Base-by-base conservation (phyloP, 345 rosid genomes). In the Linum trigynum region DNA sequence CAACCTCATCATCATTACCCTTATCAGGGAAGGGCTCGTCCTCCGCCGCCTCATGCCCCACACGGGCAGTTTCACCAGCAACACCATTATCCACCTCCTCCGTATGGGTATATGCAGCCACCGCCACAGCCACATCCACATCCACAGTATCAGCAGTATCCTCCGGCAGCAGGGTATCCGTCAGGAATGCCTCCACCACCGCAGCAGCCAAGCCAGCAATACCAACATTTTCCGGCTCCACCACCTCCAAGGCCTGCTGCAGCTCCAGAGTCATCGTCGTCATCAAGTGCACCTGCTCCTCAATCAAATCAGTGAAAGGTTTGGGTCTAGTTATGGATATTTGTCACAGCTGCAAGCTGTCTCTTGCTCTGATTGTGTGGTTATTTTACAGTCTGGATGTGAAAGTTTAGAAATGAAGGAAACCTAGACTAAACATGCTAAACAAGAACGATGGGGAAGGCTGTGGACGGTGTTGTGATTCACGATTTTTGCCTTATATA, bases 81-180 rank as follows among this genome's bases (percentile, higher is more conserved):
- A 41, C 91, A 80, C 40, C 83, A 51, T 15, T 77, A 80, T 72
- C 85, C 84, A 15, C 81, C 91, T 71, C 85, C 84, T 11, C 82
- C 91, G 7, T 85, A 83, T 55, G 94, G 91, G 1, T 86, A 84
- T 65, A 79, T 84, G 91, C 88, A 61, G 3, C 84, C 80, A 0
- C 58, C 76, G 56, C 86, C 77, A 35, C 81, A 87, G n/a, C n/a
- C n/a, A n/a, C n/a, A n/a, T n/a, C n/a, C n/a, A n/a, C n/a, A n/a
- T n/a, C n/a, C n/a, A 38, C 61, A 57, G 38, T 85, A 86, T 74
- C 97, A 84, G 69, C 94, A 83, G 72, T 81, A 84, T 57, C 84
- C 86, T 58, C 78, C 82, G 16, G 68, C 71, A 23, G 32, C 32
- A 23, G 32, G 32, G n/a, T 84, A 80, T 64, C 86, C 72, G 66